Conservation (phyloP, 305 asterid genomes). For the Ilex paraguariensis region DNA sequence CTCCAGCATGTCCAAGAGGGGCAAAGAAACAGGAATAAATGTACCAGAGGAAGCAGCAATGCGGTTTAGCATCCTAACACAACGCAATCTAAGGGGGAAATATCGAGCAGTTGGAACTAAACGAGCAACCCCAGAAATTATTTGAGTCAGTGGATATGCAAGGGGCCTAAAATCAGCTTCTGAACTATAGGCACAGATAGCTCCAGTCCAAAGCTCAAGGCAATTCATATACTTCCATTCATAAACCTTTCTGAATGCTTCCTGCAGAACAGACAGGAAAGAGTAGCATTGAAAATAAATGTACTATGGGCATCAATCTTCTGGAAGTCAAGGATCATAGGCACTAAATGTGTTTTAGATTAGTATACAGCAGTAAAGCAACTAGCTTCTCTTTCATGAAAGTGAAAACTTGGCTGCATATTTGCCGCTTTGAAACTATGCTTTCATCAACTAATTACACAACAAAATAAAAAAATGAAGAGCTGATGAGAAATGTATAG, state of each 20-base stretch:
- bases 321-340: too few species aligned
- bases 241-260: conserved; percentile 76
- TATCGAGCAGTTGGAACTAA: conserved; percentile 84
- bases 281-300: background rate
- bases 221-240: conserved; percentile 92
- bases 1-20: conserved; percentile 82
- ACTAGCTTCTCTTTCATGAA: too few species aligned
- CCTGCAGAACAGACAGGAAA: conserved; percentile 37
- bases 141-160: conserved; percentile 88
- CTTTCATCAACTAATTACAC: too few species aligned
- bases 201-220: conserved; percentile 96
- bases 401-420: too few species aligned
- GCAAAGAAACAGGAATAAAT: conserved; percentile 74
- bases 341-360: too few species aligned
- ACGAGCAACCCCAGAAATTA: conserved; percentile 83
- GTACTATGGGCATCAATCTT: too few species aligned
- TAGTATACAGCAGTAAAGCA: too few species aligned
- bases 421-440: too few species aligned
- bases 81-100: conserved; percentile 86
- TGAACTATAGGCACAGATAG: conserved; percentile 66
- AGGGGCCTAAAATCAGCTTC: conserved; percentile 76
- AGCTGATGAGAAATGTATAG: too few species aligned
- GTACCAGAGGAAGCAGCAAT: conserved; percentile 74
- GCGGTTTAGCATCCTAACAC: conserved; percentile 85
- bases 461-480: too few species aligned